phyloP scores from a whole-genome alignment of 208 protist genomes.

The Entamoeba nuttalli region DNA sequence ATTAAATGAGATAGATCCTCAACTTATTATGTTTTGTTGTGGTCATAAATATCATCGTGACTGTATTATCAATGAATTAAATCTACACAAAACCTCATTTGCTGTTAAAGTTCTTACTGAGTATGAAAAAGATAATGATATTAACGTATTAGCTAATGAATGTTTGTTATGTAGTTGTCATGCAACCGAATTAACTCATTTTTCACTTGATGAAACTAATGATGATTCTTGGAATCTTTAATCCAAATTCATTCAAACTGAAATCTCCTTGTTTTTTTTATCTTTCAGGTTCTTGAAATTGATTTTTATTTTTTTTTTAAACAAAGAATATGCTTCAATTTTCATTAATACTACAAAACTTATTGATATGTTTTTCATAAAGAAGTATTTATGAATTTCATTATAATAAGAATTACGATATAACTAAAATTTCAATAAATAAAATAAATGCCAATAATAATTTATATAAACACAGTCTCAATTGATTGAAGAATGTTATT shows the following conservation, averaged over 20 bases:
- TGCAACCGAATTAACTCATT: background rate
- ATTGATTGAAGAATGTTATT: too few relatives aligned
- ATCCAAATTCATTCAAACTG: background rate
- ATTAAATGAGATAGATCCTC: background rate
- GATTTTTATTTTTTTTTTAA: too few relatives aligned
- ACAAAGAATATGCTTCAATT: too few relatives aligned
- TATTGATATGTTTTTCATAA: too few relatives aligned
- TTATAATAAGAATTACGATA: too few relatives aligned
- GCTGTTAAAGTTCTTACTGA: background rate
- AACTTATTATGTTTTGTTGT: background rate
- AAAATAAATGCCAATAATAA: too few relatives aligned
- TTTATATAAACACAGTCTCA: too few relatives aligned
- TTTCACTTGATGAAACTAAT: background rate
- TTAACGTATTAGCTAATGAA: background rate
- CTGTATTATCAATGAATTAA: background rate
- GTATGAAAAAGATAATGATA: background rate
- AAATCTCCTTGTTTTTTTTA: too few relatives aligned
- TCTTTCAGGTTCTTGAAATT: too few relatives aligned
- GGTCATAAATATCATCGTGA: background rate
- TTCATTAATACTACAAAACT: too few relatives aligned
- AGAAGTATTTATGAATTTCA: too few relatives aligned
- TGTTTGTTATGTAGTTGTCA: background rate
- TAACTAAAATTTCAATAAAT: too few relatives aligned
- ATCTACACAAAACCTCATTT: background rate
- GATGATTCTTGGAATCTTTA: background rate